A percentile compares a stretch with the other conserved stretches of the same genome.
Conservation (phyloP, 1,139 yeast genomes). For the Magnusiomyces sp. region DNA sequence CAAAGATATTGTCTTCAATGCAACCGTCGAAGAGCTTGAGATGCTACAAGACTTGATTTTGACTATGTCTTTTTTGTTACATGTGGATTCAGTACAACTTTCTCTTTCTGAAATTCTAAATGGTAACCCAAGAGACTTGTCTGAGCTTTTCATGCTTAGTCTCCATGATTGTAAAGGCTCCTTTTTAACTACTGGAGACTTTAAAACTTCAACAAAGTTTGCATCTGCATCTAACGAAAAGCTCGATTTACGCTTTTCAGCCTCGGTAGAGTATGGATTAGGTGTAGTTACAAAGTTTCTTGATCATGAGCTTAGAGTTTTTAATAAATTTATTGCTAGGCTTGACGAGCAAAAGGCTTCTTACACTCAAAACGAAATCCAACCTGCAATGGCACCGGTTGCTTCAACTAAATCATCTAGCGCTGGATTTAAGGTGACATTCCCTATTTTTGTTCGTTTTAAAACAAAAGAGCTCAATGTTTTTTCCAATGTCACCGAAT, state of each 20-base stretch:
- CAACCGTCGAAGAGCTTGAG: not conserved
- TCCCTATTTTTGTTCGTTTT: not conserved
- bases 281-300: conserved; percentile 7
- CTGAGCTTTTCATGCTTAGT: not conserved
- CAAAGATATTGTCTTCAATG: not conserved
- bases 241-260: conserved; percentile 8
- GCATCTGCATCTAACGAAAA: conserved; percentile 7
- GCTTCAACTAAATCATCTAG: too few species aligned
- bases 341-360: not conserved
- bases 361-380: not conserved
- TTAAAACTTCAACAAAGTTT: conserved; percentile 9
- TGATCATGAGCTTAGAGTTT: conserved; percentile 9
- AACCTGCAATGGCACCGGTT: not conserved
- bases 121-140: too few species aligned
- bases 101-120: too few species aligned
- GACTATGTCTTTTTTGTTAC: too few species aligned
- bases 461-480: not conserved
- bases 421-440: not conserved
- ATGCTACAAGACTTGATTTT: too few species aligned
- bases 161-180: conserved; percentile 10
- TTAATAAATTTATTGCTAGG: conserved; percentile 3
- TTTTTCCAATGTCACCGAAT: not conserved
- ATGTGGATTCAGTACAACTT: too few species aligned
- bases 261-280: conserved; percentile 10
- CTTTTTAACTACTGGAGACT: conserved; percentile 7